These are phyloP conservation scores for Mycena indigotica DNA, from an alignment of 768 basidiomycete species.

Conservation along the genomic window DNA sequence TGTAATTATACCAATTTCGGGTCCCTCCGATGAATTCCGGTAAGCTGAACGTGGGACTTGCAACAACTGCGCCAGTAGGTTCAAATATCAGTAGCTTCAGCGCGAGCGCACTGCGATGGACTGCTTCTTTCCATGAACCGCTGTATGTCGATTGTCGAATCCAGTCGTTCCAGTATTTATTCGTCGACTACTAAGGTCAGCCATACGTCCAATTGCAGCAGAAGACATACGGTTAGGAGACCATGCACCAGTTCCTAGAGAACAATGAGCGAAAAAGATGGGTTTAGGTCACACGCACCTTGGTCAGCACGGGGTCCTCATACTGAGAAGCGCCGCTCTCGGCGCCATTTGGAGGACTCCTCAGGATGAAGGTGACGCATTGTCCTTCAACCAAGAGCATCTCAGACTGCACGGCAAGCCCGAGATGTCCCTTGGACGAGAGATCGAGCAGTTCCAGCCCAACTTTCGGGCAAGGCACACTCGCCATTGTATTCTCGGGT, in stretches of 20 bases:
- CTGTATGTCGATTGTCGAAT: conserved; percentile 86
- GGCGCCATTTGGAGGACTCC: conserved; percentile 59
- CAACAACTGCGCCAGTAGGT: conserved; percentile 92
- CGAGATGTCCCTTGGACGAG: conserved; percentile 72
- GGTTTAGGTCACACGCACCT: conserved; percentile 36
- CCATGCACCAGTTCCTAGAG: conserved; percentile 58
- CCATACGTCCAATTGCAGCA: too few relatives aligned
- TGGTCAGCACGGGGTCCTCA: conserved; percentile 76
- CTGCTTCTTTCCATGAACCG: conserved; percentile 95
- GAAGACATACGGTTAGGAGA: conserved; percentile 53
- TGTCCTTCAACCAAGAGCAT: conserved; percentile 82
- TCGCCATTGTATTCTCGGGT: conserved; percentile 51
- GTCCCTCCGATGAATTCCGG: conserved; percentile 91
- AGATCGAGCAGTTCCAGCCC: conserved; percentile 65
- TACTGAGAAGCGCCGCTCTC: conserved; percentile 42
- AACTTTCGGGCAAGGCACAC: conserved; percentile 53
- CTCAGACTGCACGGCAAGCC: conserved; percentile 59
- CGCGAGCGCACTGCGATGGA: conserved; percentile 90
- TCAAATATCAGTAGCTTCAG: conserved; percentile 92
- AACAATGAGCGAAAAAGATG: background rate
- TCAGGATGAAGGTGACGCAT: conserved; percentile 83
- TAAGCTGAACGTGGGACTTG: conserved; percentile 92
- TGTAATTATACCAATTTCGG: conserved; percentile 86
- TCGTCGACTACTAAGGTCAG: conserved; percentile 54
- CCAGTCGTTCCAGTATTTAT: conserved; percentile 87